Evolutionary conservation across 2,329 filamentous ascomycete species (phyloP).

Genomic region (Fusarium sp.): DNA sequence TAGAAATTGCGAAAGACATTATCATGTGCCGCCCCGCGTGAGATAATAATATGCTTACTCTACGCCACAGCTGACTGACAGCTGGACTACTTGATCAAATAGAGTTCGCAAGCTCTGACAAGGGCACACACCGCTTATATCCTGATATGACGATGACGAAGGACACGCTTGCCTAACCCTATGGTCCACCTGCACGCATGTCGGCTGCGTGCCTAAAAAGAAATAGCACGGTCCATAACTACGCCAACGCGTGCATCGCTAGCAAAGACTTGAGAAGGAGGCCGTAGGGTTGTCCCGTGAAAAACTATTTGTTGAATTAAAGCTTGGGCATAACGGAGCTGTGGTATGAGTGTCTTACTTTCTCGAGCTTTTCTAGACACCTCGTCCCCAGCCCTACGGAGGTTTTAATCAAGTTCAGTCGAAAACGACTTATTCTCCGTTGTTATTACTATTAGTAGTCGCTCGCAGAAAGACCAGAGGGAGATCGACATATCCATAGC

Average conservation of each 20-base stretch:
- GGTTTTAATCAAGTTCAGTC: not conserved
- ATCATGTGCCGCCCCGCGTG: not conserved
- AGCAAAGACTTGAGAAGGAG: not conserved
- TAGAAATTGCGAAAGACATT: not conserved
- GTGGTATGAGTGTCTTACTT: not conserved
- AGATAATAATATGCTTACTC: not conserved
- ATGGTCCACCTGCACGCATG: not conserved
- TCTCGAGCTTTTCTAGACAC: not conserved
- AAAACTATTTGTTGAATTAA: not conserved
- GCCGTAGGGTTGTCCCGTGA: not conserved
- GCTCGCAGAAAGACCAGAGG: not conserved
- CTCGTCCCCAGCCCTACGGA: not conserved
- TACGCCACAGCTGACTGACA: no score
- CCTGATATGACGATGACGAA: not conserved
- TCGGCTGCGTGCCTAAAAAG: not conserved
- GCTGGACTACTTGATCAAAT: not conserved
- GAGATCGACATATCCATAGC: not conserved
- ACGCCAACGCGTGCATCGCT: not conserved
- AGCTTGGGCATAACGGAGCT: no score
- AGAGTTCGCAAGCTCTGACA: not conserved
- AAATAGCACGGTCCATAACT: not conserved
- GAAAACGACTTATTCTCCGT: not conserved
- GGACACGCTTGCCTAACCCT: not conserved
- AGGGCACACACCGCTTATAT: not conserved
- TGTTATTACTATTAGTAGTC: not conserved